Base-by-base conservation (phyloP, 225 moss, liverwort and hornwort species). In the Physcomitrium patens region DNA sequence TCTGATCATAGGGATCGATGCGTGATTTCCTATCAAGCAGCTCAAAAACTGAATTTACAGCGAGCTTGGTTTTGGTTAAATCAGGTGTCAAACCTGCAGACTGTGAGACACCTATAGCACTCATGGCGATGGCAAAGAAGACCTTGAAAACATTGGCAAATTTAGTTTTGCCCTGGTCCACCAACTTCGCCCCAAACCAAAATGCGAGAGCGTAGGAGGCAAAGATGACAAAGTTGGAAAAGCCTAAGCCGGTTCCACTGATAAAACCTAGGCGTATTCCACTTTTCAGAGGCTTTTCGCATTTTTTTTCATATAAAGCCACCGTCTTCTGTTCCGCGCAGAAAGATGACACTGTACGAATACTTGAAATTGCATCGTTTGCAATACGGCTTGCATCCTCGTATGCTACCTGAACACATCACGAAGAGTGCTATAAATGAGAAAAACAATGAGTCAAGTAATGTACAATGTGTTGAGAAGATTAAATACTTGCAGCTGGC, bases 91-190 rank as follows among this genome's bases (percentile, higher is more conserved):
- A 17, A 18, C 70, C 67, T 20, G 87, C 84, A 9, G 84, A 61
- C 63, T 80, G 82, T 15, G 79, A 77, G 17, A 87, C 81, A 37
- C 77, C 77, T 48, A 79, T 0, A 11, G 79, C 68, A 54, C 84
- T 82, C 60, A 87, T 56, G 19, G 87, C 58, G 68, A 84, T 69
- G 13, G 77, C 77, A 60, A 87, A 84, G 55, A 87, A 82, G 59
- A 76, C 77, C 62, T 70, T 77, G 62, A 70, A 77, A 70, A 77
- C 61, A 13, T 63, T 49, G 3, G 44, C 42, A 60, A 77, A 77
- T 42, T 5, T 52, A 17, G 77, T 77, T 41, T 77, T 70, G 10
- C 44, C 17, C 50, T 77, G 60, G 1, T 26, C 22, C 28, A 77
- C 80, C 26, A 80, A 27, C n/a, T 28, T 44, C 12, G 75, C 24